Evolutionary conservation across 139 green algal species (phyloP), one percentile per base, ranked within the genome.

Genomic region (Coelastrella sp.): DNA sequence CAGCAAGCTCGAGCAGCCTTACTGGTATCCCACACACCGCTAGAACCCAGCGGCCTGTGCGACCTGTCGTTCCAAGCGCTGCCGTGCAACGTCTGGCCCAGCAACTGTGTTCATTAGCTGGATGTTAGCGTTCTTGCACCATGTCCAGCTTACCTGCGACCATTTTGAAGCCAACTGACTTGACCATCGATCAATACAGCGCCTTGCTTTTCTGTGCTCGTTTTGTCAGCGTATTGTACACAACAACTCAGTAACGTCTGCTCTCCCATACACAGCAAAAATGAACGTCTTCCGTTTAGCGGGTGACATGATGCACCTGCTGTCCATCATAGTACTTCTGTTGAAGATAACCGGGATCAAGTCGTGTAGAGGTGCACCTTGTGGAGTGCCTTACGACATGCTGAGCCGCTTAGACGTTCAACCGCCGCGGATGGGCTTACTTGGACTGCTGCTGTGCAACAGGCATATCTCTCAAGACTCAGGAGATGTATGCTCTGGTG

Each of bases 401-500:
- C 32, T 47, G 32, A 47, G 32, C 32, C 32, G 64, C 64, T 71
- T 61, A 4, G 54, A 57, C 73, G 16, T 32, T 54, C 4, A 71
- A 71, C 32, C 11, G 64, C 64, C 68, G 47, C 5, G 47, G 8
- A 54, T 6, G 17, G 54, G 57, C n/a, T 71, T 8, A 6, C 23
- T 56, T 80, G n/a, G 8, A 16, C 54, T 76, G 87, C 95, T 66
- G 54, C 58, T 14, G 3, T 61, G 23, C 65, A 10, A 22, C 83
- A 99, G 98, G 98, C 32, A 96, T 99, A 10, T 99, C 98, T 5
- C 91, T 99, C 11, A 98, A 98, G 90, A 99, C 98, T 1, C 98
- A 99, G 91, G 98, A 99, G 93, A 94, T 99, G 22, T 99, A 99
- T 90, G 92, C 93, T 0, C 84, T 99, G 4, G 98, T 99, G 4